Base-by-base conservation (phyloP, 495 filamentous ascomycete species). In the Penicillium herquei region DNA sequence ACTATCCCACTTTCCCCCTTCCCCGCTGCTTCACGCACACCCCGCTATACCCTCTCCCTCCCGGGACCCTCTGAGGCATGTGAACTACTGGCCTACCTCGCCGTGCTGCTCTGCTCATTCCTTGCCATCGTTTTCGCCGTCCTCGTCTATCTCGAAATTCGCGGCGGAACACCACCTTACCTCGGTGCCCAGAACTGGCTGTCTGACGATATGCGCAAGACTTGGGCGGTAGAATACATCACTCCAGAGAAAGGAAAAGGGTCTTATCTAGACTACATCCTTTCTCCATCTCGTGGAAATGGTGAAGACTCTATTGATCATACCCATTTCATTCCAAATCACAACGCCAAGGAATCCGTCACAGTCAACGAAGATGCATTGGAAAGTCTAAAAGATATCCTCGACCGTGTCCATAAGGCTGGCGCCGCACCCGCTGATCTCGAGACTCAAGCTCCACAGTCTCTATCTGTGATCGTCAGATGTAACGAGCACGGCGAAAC, bases 1-100 rank as follows among this genome's bases (percentile, higher is more conserved):
- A 89, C 88, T 17, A 75, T 98, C 57, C 85, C 90, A 0, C 83
- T 98, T 26, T 79, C 78, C 14, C 82, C 81, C 14, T 79, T 74
- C 57, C 76, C 67, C 47, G 69, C 61, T 56, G 72, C 60, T 39
- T 81, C 73, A 54, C 73, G 68, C 55, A 76, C 70, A 30, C 78
- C 76, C 18, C 86, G 90, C 63, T 92, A 91, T 69, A 80, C 92
- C 31, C 79, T 95, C 34, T 78, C 76, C 7, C 65, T 84, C 7
- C 84, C 86, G 14, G 70, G 71, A 3, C 67, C 69, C 13, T 78
- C 82, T 30, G 76, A 79, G 14, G 66, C 74, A 39, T 76, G 80
- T 45, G 70, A 78, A 30, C 71, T 72, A 7, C 59, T 73, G 14
- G 68, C 81, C 31, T 71, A 82, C 54, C 69, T 77, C 32, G 49